Evolutionary conservation across 768 basidiomycete genomes (phyloP), one percentile per base, ranked within the genome.

Genomic region (Rhizopogon sp.): DNA sequence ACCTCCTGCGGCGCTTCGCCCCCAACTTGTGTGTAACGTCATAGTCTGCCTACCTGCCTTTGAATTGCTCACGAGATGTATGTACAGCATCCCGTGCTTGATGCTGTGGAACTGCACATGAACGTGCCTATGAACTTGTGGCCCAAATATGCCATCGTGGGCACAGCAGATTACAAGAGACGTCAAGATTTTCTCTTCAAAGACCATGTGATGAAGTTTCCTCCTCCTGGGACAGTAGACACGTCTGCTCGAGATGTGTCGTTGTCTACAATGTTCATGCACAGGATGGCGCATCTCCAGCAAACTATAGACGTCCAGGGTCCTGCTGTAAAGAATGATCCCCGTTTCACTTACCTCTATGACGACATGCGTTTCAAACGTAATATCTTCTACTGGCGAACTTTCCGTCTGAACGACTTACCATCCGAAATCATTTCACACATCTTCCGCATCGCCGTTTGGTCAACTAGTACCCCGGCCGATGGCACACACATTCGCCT

Each of bases 381-480:
- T 25, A 50, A 60, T 29, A 44, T 72, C 58, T 53, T 70, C 3
- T 66, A 67, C 49, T 77, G 73, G 70, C 66, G 66, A 39, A 69
- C 72, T 35, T 87, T 87, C 66, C 79, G 78, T 43, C 70, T 88
- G 57, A 80, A 79, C 67, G 75, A 82, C 35, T 75, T 89, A 3
- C 88, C 88, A 2, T 65, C 73, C 31, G 88, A 90, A 64, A 82
- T 90, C 53, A 70, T 89, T 56, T 70, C 68, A 68, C 77, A 81
- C 56, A 85, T 90, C 59, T 80, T 90, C 60, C 84, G 80, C 56
- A 72, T 72, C 60, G 76, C 82, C 39, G 75, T 74, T 40, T 87
- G 82, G 85, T 76, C 79, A n/a, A 62, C 74, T 20, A 58, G 60
- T 42, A 61, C 72, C 42, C 72, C 76, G 14, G 53, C 58, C 5